These are phyloP conservation scores for Camelina neglecta DNA, from an alignment of 345 rosid genomes.

Conservation along the genomic window DNA sequence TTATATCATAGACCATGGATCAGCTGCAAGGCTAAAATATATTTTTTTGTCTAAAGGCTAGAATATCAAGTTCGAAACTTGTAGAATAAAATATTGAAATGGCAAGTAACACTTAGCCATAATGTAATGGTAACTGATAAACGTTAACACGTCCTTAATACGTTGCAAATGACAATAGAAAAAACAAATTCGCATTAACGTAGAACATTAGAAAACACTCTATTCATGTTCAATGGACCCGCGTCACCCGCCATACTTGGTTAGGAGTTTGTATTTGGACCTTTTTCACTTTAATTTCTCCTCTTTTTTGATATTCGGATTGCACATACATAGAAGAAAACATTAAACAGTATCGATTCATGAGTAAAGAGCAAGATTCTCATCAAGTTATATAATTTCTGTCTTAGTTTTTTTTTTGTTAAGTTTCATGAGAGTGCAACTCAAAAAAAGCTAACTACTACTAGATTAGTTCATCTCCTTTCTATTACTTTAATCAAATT, in stretches of 20 bases:
- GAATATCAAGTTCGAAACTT: not conserved
- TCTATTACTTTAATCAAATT: not conserved
- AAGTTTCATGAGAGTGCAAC: not conserved
- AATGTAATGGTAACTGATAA: not conserved
- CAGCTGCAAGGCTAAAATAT: not conserved
- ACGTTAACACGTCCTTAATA: not conserved
- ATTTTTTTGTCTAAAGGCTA: not conserved
- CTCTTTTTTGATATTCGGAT: not conserved
- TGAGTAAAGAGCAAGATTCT: not conserved
- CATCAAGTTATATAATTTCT: not conserved
- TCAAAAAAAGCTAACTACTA: not conserved
- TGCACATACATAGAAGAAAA: not conserved
- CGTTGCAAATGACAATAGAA: not conserved
- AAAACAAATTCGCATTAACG: not conserved
- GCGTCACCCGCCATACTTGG: conserved; percentile 8
- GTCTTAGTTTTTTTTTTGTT: not conserved
- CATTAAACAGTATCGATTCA: too few species aligned
- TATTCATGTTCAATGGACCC: conserved; percentile 20
- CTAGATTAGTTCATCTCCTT: not conserved
- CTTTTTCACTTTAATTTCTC: not conserved
- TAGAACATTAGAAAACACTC: conserved; percentile 5
- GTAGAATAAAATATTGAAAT: not conserved
- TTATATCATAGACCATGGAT: not conserved
- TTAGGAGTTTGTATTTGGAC: not conserved
- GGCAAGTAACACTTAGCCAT: not conserved